A percentile compares a stretch with the other conserved stretches of the same genome.
Conservation (phyloP, 176 grass and related monocot genomes). For the bread wheat (Triticum aestivum) region IWGSC_CS_RefSeq_v2.1 NC_057797.1:75726282-75726781, state of each 20-base stretch:
- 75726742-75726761: not conserved
- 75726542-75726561: too few species aligned
- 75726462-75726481: not conserved
- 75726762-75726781: conserved; percentile 35
- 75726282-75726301: not conserved
- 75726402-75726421: not conserved
- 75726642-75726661: not conserved
- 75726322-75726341: not conserved
- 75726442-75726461: not conserved
- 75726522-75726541: not conserved
- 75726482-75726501: not conserved
- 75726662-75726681: not conserved
- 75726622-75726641: not conserved
- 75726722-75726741: not conserved
- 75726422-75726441: not conserved
- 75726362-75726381: not conserved
- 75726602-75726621: not conserved
- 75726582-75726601: not conserved
- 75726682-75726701: not conserved
- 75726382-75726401: not conserved
- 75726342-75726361: not conserved
- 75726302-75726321: not conserved
- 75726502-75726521: too few species aligned
- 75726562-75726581: not conserved
- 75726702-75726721: not conserved